phyloP scores from a whole-genome alignment of 345 rosid genomes.

The Gossypium herbaceum region DNA sequence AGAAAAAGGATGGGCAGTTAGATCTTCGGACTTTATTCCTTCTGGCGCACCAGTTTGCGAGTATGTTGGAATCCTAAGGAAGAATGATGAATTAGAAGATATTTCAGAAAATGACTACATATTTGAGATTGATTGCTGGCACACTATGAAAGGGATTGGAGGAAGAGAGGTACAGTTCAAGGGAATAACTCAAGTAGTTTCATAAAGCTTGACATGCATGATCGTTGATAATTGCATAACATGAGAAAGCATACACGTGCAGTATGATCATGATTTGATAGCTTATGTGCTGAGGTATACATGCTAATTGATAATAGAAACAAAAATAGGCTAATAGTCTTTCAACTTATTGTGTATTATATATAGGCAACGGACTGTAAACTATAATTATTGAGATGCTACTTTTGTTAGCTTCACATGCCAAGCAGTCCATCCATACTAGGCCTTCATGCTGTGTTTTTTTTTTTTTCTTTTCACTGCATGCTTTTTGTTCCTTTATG shows the following conservation, averaged over 20 bases:
- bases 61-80: slow-evolving; percentile 48
- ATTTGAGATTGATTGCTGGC: slow-evolving; percentile 69
- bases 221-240: background rate
- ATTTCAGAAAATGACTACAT: slow-evolving; percentile 49
- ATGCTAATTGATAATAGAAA: background rate
- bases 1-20: slow-evolving; percentile 69
- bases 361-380: background rate
- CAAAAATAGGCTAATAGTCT: background rate
- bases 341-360: background rate
- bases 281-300: background rate
- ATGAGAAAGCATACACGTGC: background rate
- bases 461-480: background rate
- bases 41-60: slow-evolving; percentile 70
- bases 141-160: slow-evolving; percentile 57
- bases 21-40: slow-evolving; percentile 62
- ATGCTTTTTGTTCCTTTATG: background rate
- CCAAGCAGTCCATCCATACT: background rate
- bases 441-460: background rate
- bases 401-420: background rate
- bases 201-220: background rate
- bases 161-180: slow-evolving; percentile 49
- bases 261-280: background rate
- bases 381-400: background rate
- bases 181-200: background rate
- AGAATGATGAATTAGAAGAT: slow-evolving; percentile 41